Evolutionary conservation across 306 rosid species (phyloP).

Genomic region (Dalbergia cochinchinensis): DNA sequence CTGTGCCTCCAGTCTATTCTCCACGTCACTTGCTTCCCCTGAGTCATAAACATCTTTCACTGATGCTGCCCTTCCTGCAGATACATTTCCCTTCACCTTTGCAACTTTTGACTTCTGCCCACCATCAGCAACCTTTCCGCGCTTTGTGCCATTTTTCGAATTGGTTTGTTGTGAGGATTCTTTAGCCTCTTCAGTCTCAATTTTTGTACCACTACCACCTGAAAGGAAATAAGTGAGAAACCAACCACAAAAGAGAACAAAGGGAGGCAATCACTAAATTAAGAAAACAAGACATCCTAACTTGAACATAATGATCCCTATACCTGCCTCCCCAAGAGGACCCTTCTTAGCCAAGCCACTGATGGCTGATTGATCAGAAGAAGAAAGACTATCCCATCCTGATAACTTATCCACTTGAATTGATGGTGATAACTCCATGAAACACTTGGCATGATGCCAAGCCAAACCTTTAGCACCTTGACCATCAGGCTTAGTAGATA

Average conservation of each 20-base stretch:
- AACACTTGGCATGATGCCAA: slow-evolving; percentile 96
- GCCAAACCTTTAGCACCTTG: slow-evolving; percentile 80
- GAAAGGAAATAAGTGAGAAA: slow-evolving; percentile 48
- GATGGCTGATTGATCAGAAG: slow-evolving; percentile 80
- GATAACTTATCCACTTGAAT: slow-evolving; percentile 73
- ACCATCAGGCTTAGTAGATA: slow-evolving; percentile 81
- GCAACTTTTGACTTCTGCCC: slow-evolving; percentile 72
- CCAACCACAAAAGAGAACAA: slow-evolving; percentile 28
- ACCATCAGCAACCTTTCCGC: slow-evolving; percentile 59
- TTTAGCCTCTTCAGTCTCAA: slow-evolving; percentile 56
- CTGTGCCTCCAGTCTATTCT: slow-evolving; percentile 72
- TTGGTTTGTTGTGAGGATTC: slow-evolving; percentile 48
- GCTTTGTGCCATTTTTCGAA: slow-evolving; percentile 74
- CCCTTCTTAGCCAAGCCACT: slow-evolving; percentile 58
- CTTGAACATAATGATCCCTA: slow-evolving; percentile 34
- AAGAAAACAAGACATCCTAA: slow-evolving; percentile 38
- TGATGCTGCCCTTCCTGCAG: slow-evolving; percentile 57
- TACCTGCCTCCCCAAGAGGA: slow-evolving; percentile 63
- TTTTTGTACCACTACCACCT: slow-evolving; percentile 54
- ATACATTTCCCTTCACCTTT: slow-evolving; percentile 67
- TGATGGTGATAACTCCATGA: slow-evolving; percentile 73
- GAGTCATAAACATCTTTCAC: slow-evolving; percentile 44
- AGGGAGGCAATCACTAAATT: slow-evolving; percentile 11
- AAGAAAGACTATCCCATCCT: slow-evolving; percentile 83
- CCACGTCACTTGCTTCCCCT: slow-evolving; percentile 57